phyloP scores from a whole-genome alignment of 306 rosid species.

The Chamaecrista fasciculata region DNA sequence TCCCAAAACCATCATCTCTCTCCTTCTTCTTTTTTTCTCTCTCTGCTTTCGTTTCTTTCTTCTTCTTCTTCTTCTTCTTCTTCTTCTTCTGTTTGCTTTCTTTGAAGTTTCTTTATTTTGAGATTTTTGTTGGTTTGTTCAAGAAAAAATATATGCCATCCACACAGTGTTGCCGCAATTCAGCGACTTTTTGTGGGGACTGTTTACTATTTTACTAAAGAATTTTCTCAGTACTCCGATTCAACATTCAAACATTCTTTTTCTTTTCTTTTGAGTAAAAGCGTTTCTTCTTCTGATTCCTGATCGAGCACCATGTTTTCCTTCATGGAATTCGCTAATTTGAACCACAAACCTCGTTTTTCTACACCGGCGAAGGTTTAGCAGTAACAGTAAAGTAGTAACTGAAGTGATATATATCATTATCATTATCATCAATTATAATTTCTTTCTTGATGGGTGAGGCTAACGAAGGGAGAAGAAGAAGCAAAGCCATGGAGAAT shows the following conservation, averaged over 20 bases:
- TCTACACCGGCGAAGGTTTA: background rate
- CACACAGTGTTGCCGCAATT: too few species aligned
- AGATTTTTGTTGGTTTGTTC: too few species aligned
- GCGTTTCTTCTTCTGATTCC: constrained; percentile 30
- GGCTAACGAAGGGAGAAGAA: constrained; percentile 46
- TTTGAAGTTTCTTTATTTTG: too few species aligned
- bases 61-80: background rate
- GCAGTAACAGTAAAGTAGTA: constrained; percentile 28
- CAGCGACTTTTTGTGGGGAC: constrained; percentile 11
- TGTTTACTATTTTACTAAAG: constrained; percentile 19
- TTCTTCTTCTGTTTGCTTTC: too few species aligned
- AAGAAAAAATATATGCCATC: too few species aligned
- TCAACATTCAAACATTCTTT: background rate
- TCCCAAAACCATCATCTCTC: background rate
- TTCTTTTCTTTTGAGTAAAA: background rate
- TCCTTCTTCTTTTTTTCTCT: background rate
- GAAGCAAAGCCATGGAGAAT: constrained; percentile 39
- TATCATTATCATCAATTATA: too few species aligned
- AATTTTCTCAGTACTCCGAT: background rate
- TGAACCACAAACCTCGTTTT: constrained; percentile 9
- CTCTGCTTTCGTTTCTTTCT: background rate
- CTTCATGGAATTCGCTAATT: constrained; percentile 39
- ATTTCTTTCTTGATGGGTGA: constrained; percentile 35
- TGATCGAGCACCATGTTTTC: constrained; percentile 13
- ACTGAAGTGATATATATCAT: constrained; percentile 11